A percentile compares a stretch with the other conserved stretches of the same genome.
These are phyloP conservation scores for Yarrowia divulgata DNA, from an alignment of 805 yeast species.

Conservation along the genomic window DNA sequence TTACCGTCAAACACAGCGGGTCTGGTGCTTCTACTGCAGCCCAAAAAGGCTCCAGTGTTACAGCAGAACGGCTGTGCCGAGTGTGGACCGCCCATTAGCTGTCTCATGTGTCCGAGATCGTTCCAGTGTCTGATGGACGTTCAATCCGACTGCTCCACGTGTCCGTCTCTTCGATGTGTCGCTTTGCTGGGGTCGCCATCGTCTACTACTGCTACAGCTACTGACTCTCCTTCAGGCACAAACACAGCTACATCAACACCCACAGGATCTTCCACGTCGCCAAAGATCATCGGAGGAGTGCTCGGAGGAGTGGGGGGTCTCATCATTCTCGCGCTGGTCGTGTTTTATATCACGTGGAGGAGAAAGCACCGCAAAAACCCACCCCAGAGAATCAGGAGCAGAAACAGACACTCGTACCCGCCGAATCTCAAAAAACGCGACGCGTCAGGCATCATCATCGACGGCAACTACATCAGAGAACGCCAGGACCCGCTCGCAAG, in stretches of 20 bases:
- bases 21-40: conserved; percentile 8
- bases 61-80: conserved; percentile 4
- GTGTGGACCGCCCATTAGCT: conserved; percentile 18
- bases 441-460: conserved; percentile 26
- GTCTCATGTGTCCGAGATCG: conserved; percentile 3
- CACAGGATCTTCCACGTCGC: not conserved
- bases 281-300: conserved; percentile 10
- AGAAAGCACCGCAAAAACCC: not conserved
- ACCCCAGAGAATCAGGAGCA: not conserved
- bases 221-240: not conserved
- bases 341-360: conserved; percentile 1
- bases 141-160: not conserved
- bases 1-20: not conserved
- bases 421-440: conserved; percentile 7
- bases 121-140: conserved; percentile 26
- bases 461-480: not conserved
- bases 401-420: not conserved
- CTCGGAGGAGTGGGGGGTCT: conserved; percentile 17
- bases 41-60: not conserved
- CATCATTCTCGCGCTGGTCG: not conserved
- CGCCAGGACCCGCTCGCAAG: conserved; percentile 3
- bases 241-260: not conserved
- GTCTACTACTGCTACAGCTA: too few relatives aligned
- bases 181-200: not conserved
- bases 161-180: not conserved